Percentiles rank a stretch among this genome's conserved stretches.
phyloP scores from a whole-genome alignment of 306 rosid species.

The Medicago arabica region DNA sequence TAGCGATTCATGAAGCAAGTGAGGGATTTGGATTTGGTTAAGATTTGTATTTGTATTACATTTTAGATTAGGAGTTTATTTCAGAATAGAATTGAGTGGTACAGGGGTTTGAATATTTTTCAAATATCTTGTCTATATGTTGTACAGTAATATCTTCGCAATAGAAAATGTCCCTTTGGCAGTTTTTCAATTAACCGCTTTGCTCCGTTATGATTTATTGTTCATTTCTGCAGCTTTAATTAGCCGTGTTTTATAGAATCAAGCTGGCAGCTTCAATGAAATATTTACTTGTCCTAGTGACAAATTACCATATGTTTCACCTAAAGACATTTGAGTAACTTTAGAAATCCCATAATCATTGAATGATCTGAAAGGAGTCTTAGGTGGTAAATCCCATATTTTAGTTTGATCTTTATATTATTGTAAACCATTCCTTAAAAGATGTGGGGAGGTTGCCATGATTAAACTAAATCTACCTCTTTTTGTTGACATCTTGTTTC shows the following conservation, averaged over 20 bases:
- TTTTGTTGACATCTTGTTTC: too few relatives aligned
- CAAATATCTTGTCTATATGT: slow-evolving; percentile 56
- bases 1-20: slow-evolving; percentile 91
- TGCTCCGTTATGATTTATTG: neutral
- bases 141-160: slow-evolving; percentile 80
- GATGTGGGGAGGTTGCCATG: too few relatives aligned
- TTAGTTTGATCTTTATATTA: too few relatives aligned
- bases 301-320: too few relatives aligned
- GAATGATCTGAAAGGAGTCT: too few relatives aligned
- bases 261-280: neutral
- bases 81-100: slow-evolving; percentile 56
- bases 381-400: too few relatives aligned
- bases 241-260: neutral
- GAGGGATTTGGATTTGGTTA: slow-evolving; percentile 99
- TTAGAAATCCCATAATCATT: too few relatives aligned
- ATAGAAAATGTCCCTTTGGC: slow-evolving; percentile 74
- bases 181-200: slow-evolving; percentile 52
- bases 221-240: neutral
- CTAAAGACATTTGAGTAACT: too few relatives aligned
- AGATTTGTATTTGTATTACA: slow-evolving; percentile 52
- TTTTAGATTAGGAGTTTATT: slow-evolving; percentile 55
- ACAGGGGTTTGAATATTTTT: slow-evolving; percentile 55
- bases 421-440: too few relatives aligned
- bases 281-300: too few relatives aligned
- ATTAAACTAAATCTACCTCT: too few relatives aligned